Conservation (phyloP, 176 grass and related monocot species). For the Hsuehochloa calcarea region DNA sequence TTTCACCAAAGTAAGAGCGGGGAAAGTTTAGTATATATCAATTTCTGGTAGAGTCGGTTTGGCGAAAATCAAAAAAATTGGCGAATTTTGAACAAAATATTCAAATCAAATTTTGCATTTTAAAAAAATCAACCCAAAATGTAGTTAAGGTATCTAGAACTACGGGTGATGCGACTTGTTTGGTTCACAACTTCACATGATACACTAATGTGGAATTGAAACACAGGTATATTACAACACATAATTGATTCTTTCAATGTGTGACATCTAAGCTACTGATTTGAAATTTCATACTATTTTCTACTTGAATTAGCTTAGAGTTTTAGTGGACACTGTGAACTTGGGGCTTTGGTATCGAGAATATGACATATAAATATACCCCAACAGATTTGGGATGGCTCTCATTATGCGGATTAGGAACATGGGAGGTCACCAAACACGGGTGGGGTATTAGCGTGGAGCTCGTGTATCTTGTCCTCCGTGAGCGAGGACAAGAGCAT, state of each 20-base stretch:
- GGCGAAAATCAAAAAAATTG: too few relatives aligned
- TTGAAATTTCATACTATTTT: background rate
- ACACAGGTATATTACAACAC: background rate
- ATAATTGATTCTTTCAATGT: background rate
- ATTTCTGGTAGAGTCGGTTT: too few relatives aligned
- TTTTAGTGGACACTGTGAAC: background rate
- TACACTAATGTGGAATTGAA: too few relatives aligned
- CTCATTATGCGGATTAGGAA: conserved; percentile 72
- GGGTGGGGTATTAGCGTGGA: conserved; percentile 80
- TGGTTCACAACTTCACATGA: background rate
- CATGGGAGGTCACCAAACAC: conserved; percentile 83
- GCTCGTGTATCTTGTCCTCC: conserved; percentile 87
- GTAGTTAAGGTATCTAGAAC: background rate
- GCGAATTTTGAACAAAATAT: too few relatives aligned
- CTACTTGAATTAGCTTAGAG: background rate
- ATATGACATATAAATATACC: background rate
- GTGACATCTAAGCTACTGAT: background rate
- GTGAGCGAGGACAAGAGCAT: conserved; percentile 95
- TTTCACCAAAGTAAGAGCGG: too few relatives aligned
- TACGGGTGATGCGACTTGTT: background rate
- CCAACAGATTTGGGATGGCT: conserved; percentile 89
- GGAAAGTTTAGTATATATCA: too few relatives aligned
- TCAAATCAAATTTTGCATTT: too few relatives aligned
- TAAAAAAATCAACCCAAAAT: too few relatives aligned
- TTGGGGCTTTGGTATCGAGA: background rate